Conservation (phyloP, 1,284 basidiomycete species). For the Rhodotorula sp. region DNA sequence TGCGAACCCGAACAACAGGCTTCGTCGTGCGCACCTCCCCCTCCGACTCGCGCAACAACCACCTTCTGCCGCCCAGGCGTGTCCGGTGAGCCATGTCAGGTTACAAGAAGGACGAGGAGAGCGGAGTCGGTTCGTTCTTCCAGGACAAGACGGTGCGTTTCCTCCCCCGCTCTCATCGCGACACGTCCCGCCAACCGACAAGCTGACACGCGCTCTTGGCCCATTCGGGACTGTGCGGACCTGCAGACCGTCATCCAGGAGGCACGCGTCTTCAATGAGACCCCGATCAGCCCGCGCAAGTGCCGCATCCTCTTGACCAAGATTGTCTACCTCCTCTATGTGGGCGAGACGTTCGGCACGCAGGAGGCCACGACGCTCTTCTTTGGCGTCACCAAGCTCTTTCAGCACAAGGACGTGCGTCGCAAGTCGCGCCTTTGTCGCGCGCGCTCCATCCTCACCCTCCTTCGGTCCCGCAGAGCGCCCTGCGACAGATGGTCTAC, state of each 20-base stretch:
- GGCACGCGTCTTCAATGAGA: slow-evolving; percentile 98
- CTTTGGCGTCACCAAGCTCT: slow-evolving; percentile 98
- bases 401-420: slow-evolving; percentile 98
- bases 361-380: slow-evolving; percentile 97
- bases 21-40: neutral
- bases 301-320: slow-evolving; percentile 94
- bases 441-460: no score
- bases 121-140: slow-evolving; percentile 46
- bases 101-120: slow-evolving; percentile 43
- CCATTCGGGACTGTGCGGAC: neutral
- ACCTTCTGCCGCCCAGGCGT: neutral
- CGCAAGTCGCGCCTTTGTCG: no score
- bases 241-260: slow-evolving; percentile 83
- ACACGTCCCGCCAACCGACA: slow-evolving; percentile 14
- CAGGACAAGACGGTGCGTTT: slow-evolving; percentile 46
- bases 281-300: slow-evolving; percentile 80
- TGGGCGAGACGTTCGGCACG: slow-evolving; percentile 89
- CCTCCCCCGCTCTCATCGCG: neutral
- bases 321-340: slow-evolving; percentile 93
- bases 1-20: neutral
- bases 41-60: neutral
- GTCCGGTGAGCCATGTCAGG: slow-evolving; percentile 19
- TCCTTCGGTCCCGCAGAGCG: slow-evolving; percentile 61
- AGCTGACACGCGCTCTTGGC: neutral
- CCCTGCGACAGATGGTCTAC: slow-evolving; percentile 96